Conservation (phyloP, 805 yeast genomes). For the Nakazawaea laoshanensis region DNA sequence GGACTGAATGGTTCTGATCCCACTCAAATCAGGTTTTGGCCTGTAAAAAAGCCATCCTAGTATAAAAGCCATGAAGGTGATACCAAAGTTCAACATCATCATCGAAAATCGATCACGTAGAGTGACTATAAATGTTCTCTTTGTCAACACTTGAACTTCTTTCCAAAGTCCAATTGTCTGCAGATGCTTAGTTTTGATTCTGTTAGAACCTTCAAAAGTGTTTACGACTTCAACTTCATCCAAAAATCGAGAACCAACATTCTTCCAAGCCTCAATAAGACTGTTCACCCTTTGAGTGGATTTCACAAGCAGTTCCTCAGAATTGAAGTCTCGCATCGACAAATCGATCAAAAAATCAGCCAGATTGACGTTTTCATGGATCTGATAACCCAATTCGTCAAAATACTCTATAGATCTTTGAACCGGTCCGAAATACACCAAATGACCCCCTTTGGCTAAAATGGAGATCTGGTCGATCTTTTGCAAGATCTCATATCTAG, state of each 20-base stretch:
- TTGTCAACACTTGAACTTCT: slow-evolving; percentile 21
- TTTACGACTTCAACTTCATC: background rate
- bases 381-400: slow-evolving; percentile 6
- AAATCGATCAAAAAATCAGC: slow-evolving; percentile 28
- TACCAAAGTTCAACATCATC: slow-evolving; percentile 22
- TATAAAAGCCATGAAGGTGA: slow-evolving; percentile 35
- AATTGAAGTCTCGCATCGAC: slow-evolving; percentile 26
- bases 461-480: slow-evolving; percentile 55
- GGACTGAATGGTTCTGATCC: slow-evolving; percentile 48
- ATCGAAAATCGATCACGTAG: slow-evolving; percentile 26
- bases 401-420: slow-evolving; percentile 10
- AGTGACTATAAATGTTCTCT: slow-evolving; percentile 24
- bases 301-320: slow-evolving; percentile 17
- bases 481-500: slow-evolving; percentile 58
- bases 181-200: background rate
- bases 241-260: background rate
- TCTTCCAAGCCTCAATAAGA: slow-evolving; percentile 21
- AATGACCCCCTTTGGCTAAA: slow-evolving; percentile 49
- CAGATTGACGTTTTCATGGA: slow-evolving; percentile 13
- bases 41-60: slow-evolving; percentile 63
- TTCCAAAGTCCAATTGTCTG: no score
- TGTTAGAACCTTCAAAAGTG: background rate
- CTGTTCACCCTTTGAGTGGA: slow-evolving; percentile 19
- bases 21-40: slow-evolving; percentile 46
- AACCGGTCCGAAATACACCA: slow-evolving; percentile 11